A percentile compares a stretch with the other conserved stretches of the same genome.
These are phyloP conservation scores for Coemansia sp. DNA, from an alignment of 192 early-diverging fungal species.

Conservation along the genomic window DNA sequence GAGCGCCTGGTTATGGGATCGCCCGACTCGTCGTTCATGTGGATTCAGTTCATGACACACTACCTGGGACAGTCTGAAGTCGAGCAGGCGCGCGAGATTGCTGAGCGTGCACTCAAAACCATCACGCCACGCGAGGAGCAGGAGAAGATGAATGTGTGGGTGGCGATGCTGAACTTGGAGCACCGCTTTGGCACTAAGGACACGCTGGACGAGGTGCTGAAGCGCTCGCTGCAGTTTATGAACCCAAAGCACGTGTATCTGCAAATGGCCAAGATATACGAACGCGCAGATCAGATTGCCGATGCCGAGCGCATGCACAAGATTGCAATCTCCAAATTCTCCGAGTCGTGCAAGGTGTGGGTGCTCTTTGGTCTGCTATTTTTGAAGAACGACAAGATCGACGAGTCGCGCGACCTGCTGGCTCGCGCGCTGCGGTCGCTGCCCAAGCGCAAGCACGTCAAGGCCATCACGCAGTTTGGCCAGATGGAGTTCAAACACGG, in stretches of 20 bases:
- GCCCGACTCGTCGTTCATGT: conserved; percentile 94
- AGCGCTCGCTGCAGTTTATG: conserved; percentile 79
- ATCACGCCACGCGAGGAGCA: conserved; percentile 90
- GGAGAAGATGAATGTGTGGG: conserved; percentile 98
- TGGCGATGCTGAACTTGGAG: conserved; percentile 93
- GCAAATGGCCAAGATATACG: conserved; percentile 87
- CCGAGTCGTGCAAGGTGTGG: conserved; percentile 90
- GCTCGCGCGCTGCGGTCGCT: conserved; percentile 77
- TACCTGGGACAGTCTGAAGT: conserved; percentile 92
- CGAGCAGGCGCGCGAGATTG: conserved; percentile 87
- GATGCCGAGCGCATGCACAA: conserved; percentile 70
- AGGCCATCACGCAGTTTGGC: conserved; percentile 92
- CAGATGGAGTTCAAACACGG: conserved; percentile 98
- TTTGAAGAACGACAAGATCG: conserved; percentile 66
- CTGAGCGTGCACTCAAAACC: conserved; percentile 89
- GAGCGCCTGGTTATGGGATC: conserved; percentile 91
- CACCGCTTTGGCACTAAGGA: conserved; percentile 89
- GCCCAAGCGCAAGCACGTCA: conserved; percentile 93
- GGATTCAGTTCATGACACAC: conserved; percentile 99
- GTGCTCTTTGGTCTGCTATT: conserved; percentile 79
- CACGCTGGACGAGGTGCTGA: conserved; percentile 76
- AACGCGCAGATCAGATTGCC: conserved; percentile 72
- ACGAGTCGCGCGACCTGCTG: conserved; percentile 76
- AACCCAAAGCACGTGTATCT: conserved; percentile 89
- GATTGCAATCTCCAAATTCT: conserved; percentile 81